Evolutionary conservation across 2,329 filamentous ascomycete species (phyloP).

Genomic region (Emmonsiellopsis sp.): DNA sequence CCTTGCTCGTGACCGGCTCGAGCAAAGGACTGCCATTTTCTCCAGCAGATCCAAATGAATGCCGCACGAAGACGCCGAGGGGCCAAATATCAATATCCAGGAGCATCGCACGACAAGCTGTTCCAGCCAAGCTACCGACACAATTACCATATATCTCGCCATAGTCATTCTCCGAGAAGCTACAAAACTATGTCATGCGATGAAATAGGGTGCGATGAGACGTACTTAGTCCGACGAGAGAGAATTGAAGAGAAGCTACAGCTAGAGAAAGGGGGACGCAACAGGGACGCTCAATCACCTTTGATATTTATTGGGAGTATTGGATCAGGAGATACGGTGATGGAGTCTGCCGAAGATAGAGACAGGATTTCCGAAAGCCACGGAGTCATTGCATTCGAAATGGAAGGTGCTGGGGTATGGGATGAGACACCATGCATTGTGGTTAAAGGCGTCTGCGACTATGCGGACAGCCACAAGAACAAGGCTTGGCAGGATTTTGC

Average conservation of each 20-base stretch:
- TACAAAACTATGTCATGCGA: neutral
- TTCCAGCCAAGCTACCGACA: conserved; percentile 15
- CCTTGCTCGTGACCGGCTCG: neutral
- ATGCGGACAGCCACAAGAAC: neutral
- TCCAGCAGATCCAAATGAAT: conserved; percentile 4
- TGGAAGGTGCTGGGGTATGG: neutral
- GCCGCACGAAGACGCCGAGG: conserved; percentile 11
- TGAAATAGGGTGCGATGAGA: conserved; percentile 7
- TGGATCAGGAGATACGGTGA: conserved; percentile 31
- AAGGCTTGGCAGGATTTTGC: no score
- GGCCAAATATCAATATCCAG: conserved; percentile 10
- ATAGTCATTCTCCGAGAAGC: neutral
- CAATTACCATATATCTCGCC: conserved; percentile 13
- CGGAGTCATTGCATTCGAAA: neutral
- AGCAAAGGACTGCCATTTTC: neutral
- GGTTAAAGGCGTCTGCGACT: neutral
- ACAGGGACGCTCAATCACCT: conserved; percentile 7
- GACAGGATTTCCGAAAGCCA: neutral
- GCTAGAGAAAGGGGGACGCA: neutral
- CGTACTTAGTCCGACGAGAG: conserved; percentile 6
- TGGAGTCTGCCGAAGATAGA: neutral
- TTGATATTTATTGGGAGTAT: conserved; percentile 28
- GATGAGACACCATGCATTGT: neutral
- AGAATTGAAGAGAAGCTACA: conserved; percentile 4
- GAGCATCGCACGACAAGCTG: conserved; percentile 13